A percentile compares a stretch with the other conserved stretches of the same genome.
These are phyloP conservation scores for Neophaeococcomyces mojaviensis DNA, from an alignment of 2,329 filamentous ascomycete species.

Conservation along the genomic window DNA sequence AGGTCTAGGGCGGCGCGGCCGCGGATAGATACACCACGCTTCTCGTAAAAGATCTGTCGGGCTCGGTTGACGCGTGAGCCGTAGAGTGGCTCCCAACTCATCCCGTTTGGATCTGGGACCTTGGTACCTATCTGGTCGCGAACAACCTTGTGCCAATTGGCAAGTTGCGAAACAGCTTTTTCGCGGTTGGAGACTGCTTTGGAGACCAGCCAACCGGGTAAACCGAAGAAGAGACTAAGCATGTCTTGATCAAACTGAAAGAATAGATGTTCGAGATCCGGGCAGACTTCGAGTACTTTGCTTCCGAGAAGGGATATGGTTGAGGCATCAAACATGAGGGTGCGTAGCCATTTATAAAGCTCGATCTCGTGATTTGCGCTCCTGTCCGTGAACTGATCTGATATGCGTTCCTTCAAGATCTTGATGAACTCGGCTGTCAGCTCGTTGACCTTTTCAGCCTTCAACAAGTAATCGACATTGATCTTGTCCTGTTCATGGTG, in stretches of 20 bases:
- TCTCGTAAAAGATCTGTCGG: conserved; percentile 15
- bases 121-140: conserved; percentile 8
- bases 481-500: conserved; percentile 8
- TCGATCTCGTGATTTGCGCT: neutral
- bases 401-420: conserved; percentile 3
- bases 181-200: conserved; percentile 11
- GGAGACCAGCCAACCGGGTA: conserved; percentile 15
- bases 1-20: conserved; percentile 27
- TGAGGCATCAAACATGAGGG: conserved; percentile 11
- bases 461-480: conserved; percentile 11
- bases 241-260: conserved; percentile 28
- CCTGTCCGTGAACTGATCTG: neutral
- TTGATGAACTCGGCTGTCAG: conserved; percentile 14
- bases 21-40: conserved; percentile 16
- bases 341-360: conserved; percentile 5
- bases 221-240: conserved; percentile 18
- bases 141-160: conserved; percentile 14
- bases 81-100: conserved; percentile 19
- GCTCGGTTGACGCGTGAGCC: conserved; percentile 18
- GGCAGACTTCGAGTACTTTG: conserved; percentile 37
- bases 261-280: conserved; percentile 32
- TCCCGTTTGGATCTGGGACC: conserved; percentile 3
- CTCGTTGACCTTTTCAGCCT: conserved; percentile 10
- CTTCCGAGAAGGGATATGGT: conserved; percentile 32
- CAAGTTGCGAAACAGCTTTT: conserved; percentile 2